Percentiles rank a stretch among this genome's conserved stretches.
These are phyloP conservation scores for Arthrobotrys sinensis DNA, from an alignment of 2,329 filamentous ascomycete species.

Conservation along the genomic window DNA sequence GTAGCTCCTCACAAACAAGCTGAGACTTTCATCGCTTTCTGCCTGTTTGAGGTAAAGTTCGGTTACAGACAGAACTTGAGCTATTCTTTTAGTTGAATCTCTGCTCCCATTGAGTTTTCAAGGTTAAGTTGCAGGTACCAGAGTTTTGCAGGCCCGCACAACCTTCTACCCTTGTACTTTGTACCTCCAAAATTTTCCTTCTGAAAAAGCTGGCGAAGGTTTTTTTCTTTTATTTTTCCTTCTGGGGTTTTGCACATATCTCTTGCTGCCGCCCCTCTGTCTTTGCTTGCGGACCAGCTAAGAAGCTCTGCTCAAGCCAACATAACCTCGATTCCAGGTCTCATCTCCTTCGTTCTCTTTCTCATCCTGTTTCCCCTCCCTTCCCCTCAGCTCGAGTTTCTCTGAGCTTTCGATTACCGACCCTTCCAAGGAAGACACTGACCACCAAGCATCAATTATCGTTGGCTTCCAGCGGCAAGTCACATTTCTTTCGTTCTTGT, in stretches of 20 bases:
- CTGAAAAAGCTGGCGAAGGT: conserved; percentile 35
- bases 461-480: conserved; percentile 43
- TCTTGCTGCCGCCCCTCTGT: conserved; percentile 36
- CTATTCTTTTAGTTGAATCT: conserved; percentile 39
- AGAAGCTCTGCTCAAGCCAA: conserved; percentile 51
- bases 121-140: conserved; percentile 58
- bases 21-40: conserved; percentile 60
- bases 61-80: conserved; percentile 49
- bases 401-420: conserved; percentile 27
- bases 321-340: conserved; percentile 56
- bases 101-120: conserved; percentile 46
- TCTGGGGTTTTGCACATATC: conserved; percentile 24
- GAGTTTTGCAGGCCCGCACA: conserved; percentile 52
- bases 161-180: conserved; percentile 55
- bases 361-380: conserved; percentile 38
- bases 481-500: conserved; percentile 53
- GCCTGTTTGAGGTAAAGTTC: conserved; percentile 60
- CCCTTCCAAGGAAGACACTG: conserved; percentile 24
- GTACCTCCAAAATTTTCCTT: conserved; percentile 56
- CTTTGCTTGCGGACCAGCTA: conserved; percentile 40
- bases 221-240: conserved; percentile 29
- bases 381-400: conserved; percentile 21
- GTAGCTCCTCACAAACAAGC: conserved; percentile 53
- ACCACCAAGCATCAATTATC: conserved; percentile 27
- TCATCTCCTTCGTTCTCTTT: conserved; percentile 45